Conservation (phyloP, 352 stramenopile species). For the Globisporangium irregulare region DNA sequence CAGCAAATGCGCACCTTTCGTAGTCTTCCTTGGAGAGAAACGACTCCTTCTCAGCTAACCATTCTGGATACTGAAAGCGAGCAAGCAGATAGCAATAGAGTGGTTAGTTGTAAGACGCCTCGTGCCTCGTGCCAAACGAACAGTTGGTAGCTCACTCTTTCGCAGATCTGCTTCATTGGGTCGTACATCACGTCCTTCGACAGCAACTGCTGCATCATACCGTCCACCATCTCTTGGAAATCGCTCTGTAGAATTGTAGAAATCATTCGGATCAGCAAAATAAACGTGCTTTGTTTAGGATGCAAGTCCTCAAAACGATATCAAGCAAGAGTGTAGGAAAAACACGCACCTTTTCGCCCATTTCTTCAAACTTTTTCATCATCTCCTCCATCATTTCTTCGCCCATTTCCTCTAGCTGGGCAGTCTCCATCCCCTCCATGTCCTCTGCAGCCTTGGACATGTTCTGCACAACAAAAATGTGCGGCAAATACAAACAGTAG, state of each 20-base stretch:
- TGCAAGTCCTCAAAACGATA: not conserved
- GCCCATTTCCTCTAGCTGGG: conserved; percentile 86
- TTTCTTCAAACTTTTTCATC: conserved; percentile 95
- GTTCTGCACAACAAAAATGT: conserved; percentile 39
- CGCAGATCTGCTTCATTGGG: conserved; percentile 95
- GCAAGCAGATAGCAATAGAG: not conserved
- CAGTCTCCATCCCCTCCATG: conserved; percentile 80
- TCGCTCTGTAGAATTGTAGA: conserved; percentile 45
- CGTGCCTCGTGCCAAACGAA: not conserved
- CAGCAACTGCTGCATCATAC: conserved; percentile 98
- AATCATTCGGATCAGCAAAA: not conserved
- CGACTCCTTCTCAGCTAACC: conserved; percentile 92
- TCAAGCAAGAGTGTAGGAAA: not conserved
- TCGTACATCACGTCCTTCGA: conserved; percentile 99
- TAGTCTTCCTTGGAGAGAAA: conserved; percentile 92
- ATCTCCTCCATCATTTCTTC: conserved; percentile 96
- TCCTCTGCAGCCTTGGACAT: conserved; percentile 87
- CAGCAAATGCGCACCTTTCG: conserved; percentile 38
- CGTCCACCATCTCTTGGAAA: conserved; percentile 94
- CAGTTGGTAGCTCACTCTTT: conserved; percentile 43
- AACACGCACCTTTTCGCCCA: conserved; percentile 88
- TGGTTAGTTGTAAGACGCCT: not conserved
- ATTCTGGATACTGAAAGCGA: conserved; percentile 90
- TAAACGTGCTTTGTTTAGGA: not conserved
- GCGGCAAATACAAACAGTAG: not conserved